Evolutionary conservation across 2,329 filamentous ascomycete genomes (phyloP).

Genomic region (Didymella pinodella): DNA sequence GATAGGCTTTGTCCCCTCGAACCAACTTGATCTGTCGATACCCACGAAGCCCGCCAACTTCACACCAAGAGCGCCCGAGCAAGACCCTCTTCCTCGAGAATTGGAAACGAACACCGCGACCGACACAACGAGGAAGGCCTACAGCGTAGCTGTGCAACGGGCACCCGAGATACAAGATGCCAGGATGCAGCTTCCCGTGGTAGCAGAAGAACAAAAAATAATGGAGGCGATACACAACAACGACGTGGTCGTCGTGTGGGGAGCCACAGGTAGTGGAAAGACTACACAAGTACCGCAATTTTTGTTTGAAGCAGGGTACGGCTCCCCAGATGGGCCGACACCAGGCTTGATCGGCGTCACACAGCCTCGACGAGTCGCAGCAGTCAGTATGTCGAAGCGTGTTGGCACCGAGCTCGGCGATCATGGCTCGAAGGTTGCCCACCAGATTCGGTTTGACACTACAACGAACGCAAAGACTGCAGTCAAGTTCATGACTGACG

Average conservation of each 20-base stretch:
- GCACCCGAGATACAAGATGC: slow-evolving; percentile 77
- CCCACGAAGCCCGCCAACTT: slow-evolving; percentile 67
- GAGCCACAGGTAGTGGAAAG: slow-evolving; percentile 95
- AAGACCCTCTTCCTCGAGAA: slow-evolving; percentile 74
- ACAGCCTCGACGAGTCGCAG: slow-evolving; percentile 91
- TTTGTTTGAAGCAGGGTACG: slow-evolving; percentile 91
- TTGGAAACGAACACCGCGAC: slow-evolving; percentile 64
- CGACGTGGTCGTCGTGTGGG: slow-evolving; percentile 88
- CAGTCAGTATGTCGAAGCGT: slow-evolving; percentile 94
- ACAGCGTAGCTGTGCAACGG: slow-evolving; percentile 75
- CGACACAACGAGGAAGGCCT: slow-evolving; percentile 73
- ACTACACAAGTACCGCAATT: slow-evolving; percentile 98
- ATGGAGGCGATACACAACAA: slow-evolving; percentile 98
- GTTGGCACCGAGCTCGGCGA: slow-evolving; percentile 85
- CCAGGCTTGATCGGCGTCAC: slow-evolving; percentile 95
- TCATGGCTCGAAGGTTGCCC: slow-evolving; percentile 79
- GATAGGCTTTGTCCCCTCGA: slow-evolving; percentile 70
- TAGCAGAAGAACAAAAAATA: slow-evolving; percentile 94
- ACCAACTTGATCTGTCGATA: slow-evolving; percentile 44
- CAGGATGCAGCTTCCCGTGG: slow-evolving; percentile 82
- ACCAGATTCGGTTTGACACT: slow-evolving; percentile 92
- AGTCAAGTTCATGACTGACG: slow-evolving; percentile 99
- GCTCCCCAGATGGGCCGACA: slow-evolving; percentile 76
- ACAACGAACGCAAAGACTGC: slow-evolving; percentile 81
- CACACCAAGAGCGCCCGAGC: slow-evolving; percentile 70